Evolutionary conservation across 2,329 filamentous ascomycete genomes (phyloP), one percentile per base, ranked within the genome.

Genomic region (Trichoderma sp.): DNA sequence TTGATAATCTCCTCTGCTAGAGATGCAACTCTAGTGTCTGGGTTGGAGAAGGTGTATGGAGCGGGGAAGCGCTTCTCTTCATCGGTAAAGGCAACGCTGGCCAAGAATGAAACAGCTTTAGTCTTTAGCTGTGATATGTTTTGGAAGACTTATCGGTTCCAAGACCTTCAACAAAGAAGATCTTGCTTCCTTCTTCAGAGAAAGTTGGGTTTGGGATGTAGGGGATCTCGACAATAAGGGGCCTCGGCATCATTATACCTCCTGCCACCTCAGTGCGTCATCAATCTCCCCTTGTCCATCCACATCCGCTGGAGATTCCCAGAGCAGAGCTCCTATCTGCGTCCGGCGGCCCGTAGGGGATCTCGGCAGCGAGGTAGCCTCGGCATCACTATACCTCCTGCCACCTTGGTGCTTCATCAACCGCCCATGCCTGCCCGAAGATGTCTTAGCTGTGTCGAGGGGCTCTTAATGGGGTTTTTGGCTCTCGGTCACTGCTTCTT

Each of bases 1-100:
- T 98, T 98, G 74, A 98, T 82, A 62, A 97, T 89, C 76, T 97
- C 94, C 71, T 98, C 94, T 0, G 93, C 95, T 21, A 93, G 84
- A n/a, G 92, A 90, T 12, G 93, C 90, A 43, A 98, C 90, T 9
- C 92, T 89, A 43, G 91, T 93, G 75, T 98, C 96, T 1, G 90
- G 84, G 81, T 95, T 95, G 0, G 94, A 91, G 32, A 94, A 91
- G 6, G 95, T 94, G 79, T 93, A 94, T 1, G 98, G 82, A 1
- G 94, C 92, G 0, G 95, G 92, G 14, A 98, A 81, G 76, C 97
- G 94, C 36, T 94, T 90, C 78, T 98, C 93, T 1, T 89, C 83
- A 73, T 98, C 94, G 0, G 85, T 90, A 80, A 99, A 98, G 7
- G 95, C 90, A 5, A 93, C 94, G 77, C 93, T 97, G 3, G 92